phyloP scores from a whole-genome alignment of 148 eudicot genomes.

The Rhododendron kiyosumense region DNA sequence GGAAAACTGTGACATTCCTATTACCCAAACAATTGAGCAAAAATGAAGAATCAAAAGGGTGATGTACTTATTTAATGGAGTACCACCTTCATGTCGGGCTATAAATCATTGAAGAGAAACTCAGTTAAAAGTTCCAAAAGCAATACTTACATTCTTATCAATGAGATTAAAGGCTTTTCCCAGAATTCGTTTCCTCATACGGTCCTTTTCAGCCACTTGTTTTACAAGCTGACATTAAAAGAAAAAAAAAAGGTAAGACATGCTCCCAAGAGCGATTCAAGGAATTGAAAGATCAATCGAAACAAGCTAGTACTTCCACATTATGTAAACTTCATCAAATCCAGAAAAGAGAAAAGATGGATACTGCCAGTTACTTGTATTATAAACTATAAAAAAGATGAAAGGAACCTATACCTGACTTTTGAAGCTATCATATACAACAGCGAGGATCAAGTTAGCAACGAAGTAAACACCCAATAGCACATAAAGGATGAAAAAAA shows the following conservation, averaged over 20 bases:
- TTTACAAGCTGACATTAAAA: constrained; percentile 62
- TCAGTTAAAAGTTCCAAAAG: background rate
- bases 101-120: background rate
- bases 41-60: background rate
- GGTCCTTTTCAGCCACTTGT: constrained; percentile 68
- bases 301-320: background rate
- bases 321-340: background rate
- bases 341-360: background rate
- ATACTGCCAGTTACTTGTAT: background rate
- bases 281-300: background rate
- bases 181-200: constrained; percentile 51
- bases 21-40: background rate
- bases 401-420: constrained; percentile 40
- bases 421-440: constrained; percentile 94
- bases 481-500: constrained; percentile 76
- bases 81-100: background rate
- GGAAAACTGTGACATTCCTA: background rate
- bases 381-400: constrained; percentile 1
- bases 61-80: background rate
- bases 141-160: constrained; percentile 50
- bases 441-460: constrained; percentile 95
- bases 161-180: constrained; percentile 69
- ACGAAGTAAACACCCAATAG: constrained; percentile 90
- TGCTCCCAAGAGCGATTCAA: background rate
- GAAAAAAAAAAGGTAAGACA: constrained; percentile 4